These are phyloP conservation scores for Aspergillus melleus DNA, from an alignment of 2,329 filamentous ascomycete species.

Conservation along the genomic window DNA sequence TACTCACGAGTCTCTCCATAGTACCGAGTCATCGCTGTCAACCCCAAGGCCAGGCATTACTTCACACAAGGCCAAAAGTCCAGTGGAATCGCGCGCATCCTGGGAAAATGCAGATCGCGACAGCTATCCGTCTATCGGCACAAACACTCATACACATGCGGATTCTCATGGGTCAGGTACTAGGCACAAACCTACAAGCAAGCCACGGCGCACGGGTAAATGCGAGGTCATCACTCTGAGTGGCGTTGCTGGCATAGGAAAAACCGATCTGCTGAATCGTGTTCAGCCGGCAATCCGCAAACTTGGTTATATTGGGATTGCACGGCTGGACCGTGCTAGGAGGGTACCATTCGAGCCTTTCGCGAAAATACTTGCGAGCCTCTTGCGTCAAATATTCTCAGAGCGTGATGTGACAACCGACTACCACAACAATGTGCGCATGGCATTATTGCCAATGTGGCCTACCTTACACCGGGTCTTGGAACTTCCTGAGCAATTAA, in stretches of 20 bases:
- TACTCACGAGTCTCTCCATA: constrained; percentile 37
- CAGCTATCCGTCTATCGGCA: constrained; percentile 32
- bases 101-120: constrained; percentile 41
- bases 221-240: constrained; percentile 61
- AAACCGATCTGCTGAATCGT: constrained; percentile 60
- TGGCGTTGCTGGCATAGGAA: constrained; percentile 60
- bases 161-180: constrained; percentile 32
- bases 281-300: constrained; percentile 58
- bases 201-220: constrained; percentile 54
- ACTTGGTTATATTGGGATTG: constrained; percentile 60
- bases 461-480: constrained; percentile 56
- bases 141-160: constrained; percentile 30
- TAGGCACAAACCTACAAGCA: constrained; percentile 48
- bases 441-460: constrained; percentile 60
- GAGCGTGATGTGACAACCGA: constrained; percentile 62
- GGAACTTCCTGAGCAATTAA: constrained; percentile 67
- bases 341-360: constrained; percentile 63
- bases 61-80: constrained; percentile 35
- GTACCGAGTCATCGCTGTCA: constrained; percentile 35
- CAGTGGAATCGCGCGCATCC: constrained; percentile 38
- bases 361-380: constrained; percentile 59
- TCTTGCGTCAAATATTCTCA: constrained; percentile 65
- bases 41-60: constrained; percentile 29
- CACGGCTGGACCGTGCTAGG: constrained; percentile 61
- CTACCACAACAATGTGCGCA: constrained; percentile 60